phyloP scores from a whole-genome alignment of 345 rosid genomes.

The Salix dunnii region DNA sequence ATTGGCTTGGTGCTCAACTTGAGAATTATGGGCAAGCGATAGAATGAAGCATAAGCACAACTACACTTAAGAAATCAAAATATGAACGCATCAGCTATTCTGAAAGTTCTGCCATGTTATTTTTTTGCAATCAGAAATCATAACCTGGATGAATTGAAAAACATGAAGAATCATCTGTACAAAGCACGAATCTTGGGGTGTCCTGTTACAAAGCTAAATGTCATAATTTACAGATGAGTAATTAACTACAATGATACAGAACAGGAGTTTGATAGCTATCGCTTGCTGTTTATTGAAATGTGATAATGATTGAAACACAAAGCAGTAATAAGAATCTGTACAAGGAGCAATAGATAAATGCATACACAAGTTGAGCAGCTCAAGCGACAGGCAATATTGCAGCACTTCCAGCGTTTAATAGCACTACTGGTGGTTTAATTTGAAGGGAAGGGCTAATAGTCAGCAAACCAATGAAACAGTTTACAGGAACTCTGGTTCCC shows the following conservation, averaged over 20 bases:
- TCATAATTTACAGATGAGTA: neutral
- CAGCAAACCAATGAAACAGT: conserved; percentile 57
- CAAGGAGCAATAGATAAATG: neutral
- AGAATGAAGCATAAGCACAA: neutral
- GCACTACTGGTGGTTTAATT: conserved; percentile 49
- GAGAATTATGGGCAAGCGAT: neutral
- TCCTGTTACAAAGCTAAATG: neutral
- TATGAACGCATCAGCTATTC: neutral
- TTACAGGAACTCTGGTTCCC: conserved; percentile 79
- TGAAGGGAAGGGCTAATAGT: conserved; percentile 50
- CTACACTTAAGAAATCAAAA: neutral
- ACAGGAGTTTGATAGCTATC: neutral
- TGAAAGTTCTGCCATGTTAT: neutral
- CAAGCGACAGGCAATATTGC: conserved; percentile 47
- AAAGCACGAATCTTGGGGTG: neutral
- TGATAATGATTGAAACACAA: neutral
- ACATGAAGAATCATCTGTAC: neutral
- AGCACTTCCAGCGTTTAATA: conserved; percentile 32
- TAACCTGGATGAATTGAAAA: neutral
- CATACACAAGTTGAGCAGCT: neutral
- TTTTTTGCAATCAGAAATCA: neutral
- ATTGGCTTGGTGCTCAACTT: neutral
- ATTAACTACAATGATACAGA: neutral
- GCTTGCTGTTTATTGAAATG: neutral
- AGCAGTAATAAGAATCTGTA: conserved; percentile 5